These are phyloP conservation scores for Hibiscus trionum DNA, from an alignment of 345 rosid species.

Conservation along the genomic window DNA sequence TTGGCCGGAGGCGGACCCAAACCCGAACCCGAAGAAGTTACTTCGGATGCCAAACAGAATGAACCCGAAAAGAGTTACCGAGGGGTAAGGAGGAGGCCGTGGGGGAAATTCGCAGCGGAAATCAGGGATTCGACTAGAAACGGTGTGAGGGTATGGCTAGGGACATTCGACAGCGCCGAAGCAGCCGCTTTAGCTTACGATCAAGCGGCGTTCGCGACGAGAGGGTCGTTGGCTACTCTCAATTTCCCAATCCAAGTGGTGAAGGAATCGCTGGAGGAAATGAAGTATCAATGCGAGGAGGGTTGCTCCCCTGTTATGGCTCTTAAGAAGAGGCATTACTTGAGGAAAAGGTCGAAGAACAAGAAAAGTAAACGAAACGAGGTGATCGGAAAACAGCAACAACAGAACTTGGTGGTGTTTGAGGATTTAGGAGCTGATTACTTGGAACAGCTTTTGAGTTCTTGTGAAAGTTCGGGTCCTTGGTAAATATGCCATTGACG, in stretches of 20 bases:
- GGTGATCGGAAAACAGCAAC: neutral
- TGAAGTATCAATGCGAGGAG: constrained; percentile 37
- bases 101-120: constrained; percentile 79
- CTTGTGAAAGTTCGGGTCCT: constrained; percentile 18
- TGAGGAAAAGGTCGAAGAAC: constrained; percentile 29
- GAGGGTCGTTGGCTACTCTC: constrained; percentile 47
- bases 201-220: constrained; percentile 55
- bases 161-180: constrained; percentile 64
- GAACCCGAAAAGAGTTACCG: constrained; percentile 32
- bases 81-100: constrained; percentile 67
- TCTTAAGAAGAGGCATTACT: constrained; percentile 46
- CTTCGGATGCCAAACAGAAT: constrained; percentile 10
- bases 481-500: neutral
- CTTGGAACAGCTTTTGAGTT: constrained; percentile 60
- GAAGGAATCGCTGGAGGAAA: constrained; percentile 41
- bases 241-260: constrained; percentile 54
- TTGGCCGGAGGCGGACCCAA: constrained; percentile 18
- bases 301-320: constrained; percentile 67
- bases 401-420: constrained; percentile 39
- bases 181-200: constrained; percentile 75
- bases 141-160: constrained; percentile 69
- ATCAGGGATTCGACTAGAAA: constrained; percentile 59
- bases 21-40: constrained; percentile 14
- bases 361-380: constrained; percentile 24
- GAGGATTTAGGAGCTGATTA: constrained; percentile 70